phyloP scores from a whole-genome alignment of 306 rosid genomes.

The Spatholobus suberectus region DNA sequence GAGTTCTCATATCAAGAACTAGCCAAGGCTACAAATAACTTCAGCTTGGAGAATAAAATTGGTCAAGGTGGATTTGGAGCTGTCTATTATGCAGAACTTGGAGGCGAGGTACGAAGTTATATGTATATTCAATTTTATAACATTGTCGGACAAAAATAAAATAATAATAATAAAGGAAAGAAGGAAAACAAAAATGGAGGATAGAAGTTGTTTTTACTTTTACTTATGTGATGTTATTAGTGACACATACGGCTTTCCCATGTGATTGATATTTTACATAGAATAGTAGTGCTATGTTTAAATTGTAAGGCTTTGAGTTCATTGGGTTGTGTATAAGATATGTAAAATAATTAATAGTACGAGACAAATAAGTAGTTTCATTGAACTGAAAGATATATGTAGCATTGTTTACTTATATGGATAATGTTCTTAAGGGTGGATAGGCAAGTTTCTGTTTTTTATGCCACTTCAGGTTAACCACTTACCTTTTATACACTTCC shows the following conservation, averaged over 20 bases:
- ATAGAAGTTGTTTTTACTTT: neutral
- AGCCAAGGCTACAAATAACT: constrained; percentile 74
- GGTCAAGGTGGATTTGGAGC: constrained; percentile 95
- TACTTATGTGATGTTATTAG: neutral
- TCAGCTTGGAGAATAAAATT: constrained; percentile 75
- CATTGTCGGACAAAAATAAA: neutral
- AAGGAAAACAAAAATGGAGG: neutral
- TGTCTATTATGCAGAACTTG: constrained; percentile 82
- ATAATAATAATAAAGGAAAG: neutral
- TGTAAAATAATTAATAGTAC: neutral
- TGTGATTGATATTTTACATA: neutral
- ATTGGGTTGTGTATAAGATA: neutral
- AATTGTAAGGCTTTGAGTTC: neutral
- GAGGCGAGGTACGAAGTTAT: constrained; percentile 77
- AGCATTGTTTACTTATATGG: neutral
- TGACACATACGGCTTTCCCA: neutral
- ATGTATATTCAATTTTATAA: constrained; percentile 1
- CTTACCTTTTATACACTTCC: neutral
- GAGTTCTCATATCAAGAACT: constrained; percentile 84
- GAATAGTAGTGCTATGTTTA: neutral
- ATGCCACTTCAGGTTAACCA: neutral
- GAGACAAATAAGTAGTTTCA: neutral
- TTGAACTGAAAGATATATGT: neutral
- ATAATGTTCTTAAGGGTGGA: neutral
- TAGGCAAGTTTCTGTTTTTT: neutral